Base-by-base conservation (phyloP, 805 yeast species). In the Lachancea thermotolerans region DNA sequence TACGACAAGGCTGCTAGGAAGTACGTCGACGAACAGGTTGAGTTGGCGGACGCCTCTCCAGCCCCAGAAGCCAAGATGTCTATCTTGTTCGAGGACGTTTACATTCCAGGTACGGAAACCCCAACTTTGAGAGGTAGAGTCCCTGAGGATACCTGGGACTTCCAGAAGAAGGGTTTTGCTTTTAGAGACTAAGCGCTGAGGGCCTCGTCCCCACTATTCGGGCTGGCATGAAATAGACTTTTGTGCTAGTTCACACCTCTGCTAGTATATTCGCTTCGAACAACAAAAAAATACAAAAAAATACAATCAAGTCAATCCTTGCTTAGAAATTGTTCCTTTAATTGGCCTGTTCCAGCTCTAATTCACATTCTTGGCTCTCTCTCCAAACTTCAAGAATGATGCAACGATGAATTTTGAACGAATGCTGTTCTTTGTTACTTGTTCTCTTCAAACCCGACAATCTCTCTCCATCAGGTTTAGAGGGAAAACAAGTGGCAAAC, bases 1-100 rank as follows among this genome's bases (percentile, higher is more conserved):
- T 85, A 88, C 67, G 99, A 93, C 75, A 93, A 93, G 77, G 89
- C 85, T 57, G 96, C 95, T 52, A 89, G 99, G 77, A 81, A 85
- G 62, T 86, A 81, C 68, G 97, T 93, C 57, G 97, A 89, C 62
- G 89, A 85, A 73, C 96, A 93, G 74, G 90, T 82, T 54, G 89
- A 85, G 65, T 82, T 79, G 65, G 98, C 99, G 58, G 96, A 90
- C 71, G 85, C 83, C 49, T 82, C 93, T 60, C 85, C 95, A 58
- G 85, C 95, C 55, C 99, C 99, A 55, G 96, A 88, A 70, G 95
- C 96, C 53, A 85, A 82, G 74, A 81, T 91, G 81, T 88, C 87
- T 66, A 87, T 87, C 67, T 77, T 93, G 67, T 93, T 90, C 70
- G 96, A 89, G 75, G 98, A 93, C 66, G 96, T 91, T 52, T 93